Evolutionary conservation across 345 rosid species (phyloP).

Genomic region (Abelmoschus esculentus): DNA sequence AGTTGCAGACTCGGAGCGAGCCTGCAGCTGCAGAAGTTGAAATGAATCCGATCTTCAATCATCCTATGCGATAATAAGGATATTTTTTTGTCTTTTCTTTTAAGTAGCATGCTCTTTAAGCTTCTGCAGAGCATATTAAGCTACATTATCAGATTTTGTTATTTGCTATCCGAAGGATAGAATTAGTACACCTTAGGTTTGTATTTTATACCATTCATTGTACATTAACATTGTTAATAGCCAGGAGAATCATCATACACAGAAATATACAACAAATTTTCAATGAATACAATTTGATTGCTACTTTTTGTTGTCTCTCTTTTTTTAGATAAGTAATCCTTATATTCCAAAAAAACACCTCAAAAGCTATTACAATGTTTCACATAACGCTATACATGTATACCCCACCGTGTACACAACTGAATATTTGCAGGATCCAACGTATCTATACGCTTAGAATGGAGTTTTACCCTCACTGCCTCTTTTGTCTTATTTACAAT

Average conservation of each 20-base stretch:
- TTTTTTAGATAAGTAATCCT: no score
- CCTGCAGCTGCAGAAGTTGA: conserved; percentile 41
- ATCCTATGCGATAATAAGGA: neutral
- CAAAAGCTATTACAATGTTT: no score
- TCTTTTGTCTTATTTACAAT: no score
- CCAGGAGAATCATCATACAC: neutral
- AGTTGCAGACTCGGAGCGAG: conserved; percentile 31
- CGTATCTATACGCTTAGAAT: no score
- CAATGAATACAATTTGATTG: conserved; percentile 2
- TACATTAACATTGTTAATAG: conserved; percentile 27
- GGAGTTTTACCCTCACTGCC: no score
- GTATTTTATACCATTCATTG: conserved; percentile 16
- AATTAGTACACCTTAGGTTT: conserved; percentile 15
- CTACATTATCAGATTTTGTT: neutral
- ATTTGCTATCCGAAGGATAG: conserved; percentile 55
- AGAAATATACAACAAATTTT: neutral
- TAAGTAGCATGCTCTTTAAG: conserved; percentile 25
- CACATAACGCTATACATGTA: no score
- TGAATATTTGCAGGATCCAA: no score
- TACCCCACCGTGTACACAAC: no score
- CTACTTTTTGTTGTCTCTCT: neutral
- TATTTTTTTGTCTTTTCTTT: neutral
- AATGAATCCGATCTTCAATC: conserved; percentile 52
- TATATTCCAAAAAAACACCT: no score
- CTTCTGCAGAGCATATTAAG: conserved; percentile 6